These are phyloP conservation scores for Mikania micrantha DNA, from an alignment of 129 eudicot species.

Conservation along the genomic window DNA sequence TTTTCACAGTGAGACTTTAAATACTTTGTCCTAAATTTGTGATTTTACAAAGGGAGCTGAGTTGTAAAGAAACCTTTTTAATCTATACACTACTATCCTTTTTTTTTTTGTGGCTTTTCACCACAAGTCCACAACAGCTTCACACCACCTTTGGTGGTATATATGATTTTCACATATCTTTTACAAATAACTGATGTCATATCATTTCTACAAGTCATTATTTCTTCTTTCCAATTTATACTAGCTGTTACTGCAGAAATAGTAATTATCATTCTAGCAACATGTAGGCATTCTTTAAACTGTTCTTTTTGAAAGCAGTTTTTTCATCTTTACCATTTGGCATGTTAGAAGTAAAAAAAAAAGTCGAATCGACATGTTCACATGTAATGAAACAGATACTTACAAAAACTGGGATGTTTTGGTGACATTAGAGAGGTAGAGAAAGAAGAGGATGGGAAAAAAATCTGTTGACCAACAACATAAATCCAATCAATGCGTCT, in stretches of 20 bases:
- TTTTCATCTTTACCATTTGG: not conserved
- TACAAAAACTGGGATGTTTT: not conserved
- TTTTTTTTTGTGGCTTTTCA: too few relatives aligned
- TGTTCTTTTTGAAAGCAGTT: not conserved
- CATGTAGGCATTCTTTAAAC: not conserved
- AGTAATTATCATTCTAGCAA: not conserved
- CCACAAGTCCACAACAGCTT: too few relatives aligned
- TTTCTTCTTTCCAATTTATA: not conserved
- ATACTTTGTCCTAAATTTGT: too few relatives aligned
- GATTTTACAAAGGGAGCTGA: too few relatives aligned
- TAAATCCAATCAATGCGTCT: slow-evolving; percentile 85
- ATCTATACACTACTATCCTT: too few relatives aligned
- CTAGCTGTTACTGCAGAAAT: not conserved
- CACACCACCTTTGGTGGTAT: too few relatives aligned
- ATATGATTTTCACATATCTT: too few relatives aligned
- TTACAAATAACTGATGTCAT: too few relatives aligned
- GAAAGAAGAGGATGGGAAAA: not conserved
- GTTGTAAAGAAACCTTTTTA: too few relatives aligned
- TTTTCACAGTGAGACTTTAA: too few relatives aligned
- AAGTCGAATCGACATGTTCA: not conserved
- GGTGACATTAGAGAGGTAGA: not conserved
- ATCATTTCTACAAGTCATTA: too few relatives aligned
- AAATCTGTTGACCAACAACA: slow-evolving; percentile 96
- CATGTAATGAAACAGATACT: not conserved
- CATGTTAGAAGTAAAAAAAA: not conserved